Conservation (phyloP, 495 filamentous ascomycete species). For the Podospora bellae-mahoneyi region DNA sequence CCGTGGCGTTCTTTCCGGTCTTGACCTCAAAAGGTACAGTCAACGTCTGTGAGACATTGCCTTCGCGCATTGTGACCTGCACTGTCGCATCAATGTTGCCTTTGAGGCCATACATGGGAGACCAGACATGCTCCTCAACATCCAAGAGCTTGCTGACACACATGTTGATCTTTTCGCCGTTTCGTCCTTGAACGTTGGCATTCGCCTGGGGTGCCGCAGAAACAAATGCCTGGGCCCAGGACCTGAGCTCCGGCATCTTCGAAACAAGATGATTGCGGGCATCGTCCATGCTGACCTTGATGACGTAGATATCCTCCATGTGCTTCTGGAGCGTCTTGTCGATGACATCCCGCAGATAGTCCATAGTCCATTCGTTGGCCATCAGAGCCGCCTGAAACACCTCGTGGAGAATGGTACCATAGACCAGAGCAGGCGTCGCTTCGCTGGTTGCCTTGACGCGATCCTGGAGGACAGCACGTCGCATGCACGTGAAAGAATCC, state of each 20-base stretch:
- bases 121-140: constrained; percentile 97
- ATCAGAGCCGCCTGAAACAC: constrained; percentile 88
- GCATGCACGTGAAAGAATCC: constrained; percentile 84
- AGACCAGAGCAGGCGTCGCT: constrained; percentile 71
- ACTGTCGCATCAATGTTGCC: constrained; percentile 98
- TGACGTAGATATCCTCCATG: constrained; percentile 80
- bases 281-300: constrained; percentile 67
- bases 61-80: constrained; percentile 77
- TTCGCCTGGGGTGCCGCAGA: constrained; percentile 63
- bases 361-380: constrained; percentile 74
- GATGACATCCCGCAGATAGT: constrained; percentile 61
- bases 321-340: constrained; percentile 63
- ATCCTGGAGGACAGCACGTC: constrained; percentile 88
- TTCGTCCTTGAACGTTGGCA: constrained; percentile 74
- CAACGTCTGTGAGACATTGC: constrained; percentile 57
- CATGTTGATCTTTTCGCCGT: constrained; percentile 67
- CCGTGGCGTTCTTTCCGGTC: constrained; percentile 76
- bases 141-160: constrained; percentile 91
- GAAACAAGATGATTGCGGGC: constrained; percentile 73
- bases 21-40: constrained; percentile 93
- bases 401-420: constrained; percentile 89
- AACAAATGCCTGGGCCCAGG: constrained; percentile 82
- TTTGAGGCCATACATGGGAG: constrained; percentile 93
- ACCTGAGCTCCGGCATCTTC: constrained; percentile 71
- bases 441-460: constrained; percentile 83